These are phyloP conservation scores for Aspergillus ruber DNA, from an alignment of 2,329 filamentous ascomycete genomes.

Conservation along the genomic window DNA sequence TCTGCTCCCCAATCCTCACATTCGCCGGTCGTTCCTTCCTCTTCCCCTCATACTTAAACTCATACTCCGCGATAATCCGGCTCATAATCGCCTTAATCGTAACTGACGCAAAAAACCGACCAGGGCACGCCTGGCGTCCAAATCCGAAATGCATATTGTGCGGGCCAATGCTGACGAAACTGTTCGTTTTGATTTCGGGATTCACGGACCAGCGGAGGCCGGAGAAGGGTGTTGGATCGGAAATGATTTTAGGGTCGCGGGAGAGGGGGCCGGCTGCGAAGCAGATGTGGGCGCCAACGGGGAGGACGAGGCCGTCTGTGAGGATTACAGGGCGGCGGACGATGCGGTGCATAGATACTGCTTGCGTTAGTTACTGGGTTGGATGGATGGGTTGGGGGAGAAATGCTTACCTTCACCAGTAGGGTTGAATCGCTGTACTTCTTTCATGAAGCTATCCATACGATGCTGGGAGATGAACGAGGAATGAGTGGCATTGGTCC, in stretches of 20 bases:
- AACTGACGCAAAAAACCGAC: conserved; percentile 17
- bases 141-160: conserved; percentile 23
- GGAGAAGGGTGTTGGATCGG: conserved; percentile 16
- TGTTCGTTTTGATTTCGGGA: conserved; percentile 9
- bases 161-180: conserved; percentile 13
- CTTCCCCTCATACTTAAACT: conserved; percentile 19
- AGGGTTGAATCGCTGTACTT: conserved; percentile 23
- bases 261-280: conserved; percentile 24
- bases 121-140: conserved; percentile 20
- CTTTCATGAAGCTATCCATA: conserved; percentile 24
- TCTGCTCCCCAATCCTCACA: conserved; percentile 22
- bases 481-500: conserved; percentile 17
- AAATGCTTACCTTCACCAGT: conserved; percentile 19
- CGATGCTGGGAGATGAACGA: conserved; percentile 13
- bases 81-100: conserved; percentile 22
- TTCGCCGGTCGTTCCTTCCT: conserved; percentile 15
- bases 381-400: neutral
- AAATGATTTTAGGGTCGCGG: conserved; percentile 18
- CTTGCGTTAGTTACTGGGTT: neutral
- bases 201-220: conserved; percentile 23
- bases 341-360: conserved; percentile 25
- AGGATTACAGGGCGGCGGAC: conserved; percentile 17
- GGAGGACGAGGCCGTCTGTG: conserved; percentile 18
- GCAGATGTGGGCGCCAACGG: conserved; percentile 20
- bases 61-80: conserved; percentile 23